Evolutionary conservation across 495 filamentous ascomycete species (phyloP), one percentile per base, ranked within the genome.

Genomic region (Annulohypoxylon bovei): DNA sequence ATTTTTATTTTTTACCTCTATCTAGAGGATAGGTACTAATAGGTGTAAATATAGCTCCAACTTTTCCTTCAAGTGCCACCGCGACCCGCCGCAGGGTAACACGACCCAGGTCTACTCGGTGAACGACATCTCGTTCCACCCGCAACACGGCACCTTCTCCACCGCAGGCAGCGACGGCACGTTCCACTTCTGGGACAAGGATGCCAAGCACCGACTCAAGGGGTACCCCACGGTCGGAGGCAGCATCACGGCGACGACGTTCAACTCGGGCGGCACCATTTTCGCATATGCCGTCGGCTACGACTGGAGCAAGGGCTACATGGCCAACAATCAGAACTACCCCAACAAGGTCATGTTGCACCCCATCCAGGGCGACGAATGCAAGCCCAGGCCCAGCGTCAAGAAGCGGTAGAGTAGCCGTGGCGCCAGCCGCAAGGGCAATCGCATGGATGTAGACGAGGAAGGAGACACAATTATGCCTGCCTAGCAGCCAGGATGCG

Each of bases 31-130:
- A 52, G 16, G 64, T 35, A 3, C 58, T 75, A 66, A 71, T 44
- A 2, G 12, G 14, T 16, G 7, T 28, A 32, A 23, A 14, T 20
- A 54, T 53, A 89, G 87, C 73, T 90, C 88, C 35, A 95, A 95
- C 77, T 95, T 97, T 82, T 91, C 89, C 25, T 98, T 97, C 85
- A 96, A 95, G 80, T 98, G 94, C 78, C 94, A 98, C 76, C 92
- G 94, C 22, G 89, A 94, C 71, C 85, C 88, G 9, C 87, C 89
- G 0, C 75, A 88, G n/a, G 85, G 82, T 68, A 84, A 83, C 69
- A 80, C 88, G 73, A 88, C 88, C 57, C 93, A 96, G 74, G 93
- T 98, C 73, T 97, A 89, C 83, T 85, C 91, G 11, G 92, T 98
- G 72, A 97, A 98, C 78, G 87, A 90, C 62, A 95, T 97, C 74